Evolutionary conservation across 345 rosid species (phyloP), one percentile per base, ranked within the genome.

Genomic region (Rhodamnia argentea): DNA sequence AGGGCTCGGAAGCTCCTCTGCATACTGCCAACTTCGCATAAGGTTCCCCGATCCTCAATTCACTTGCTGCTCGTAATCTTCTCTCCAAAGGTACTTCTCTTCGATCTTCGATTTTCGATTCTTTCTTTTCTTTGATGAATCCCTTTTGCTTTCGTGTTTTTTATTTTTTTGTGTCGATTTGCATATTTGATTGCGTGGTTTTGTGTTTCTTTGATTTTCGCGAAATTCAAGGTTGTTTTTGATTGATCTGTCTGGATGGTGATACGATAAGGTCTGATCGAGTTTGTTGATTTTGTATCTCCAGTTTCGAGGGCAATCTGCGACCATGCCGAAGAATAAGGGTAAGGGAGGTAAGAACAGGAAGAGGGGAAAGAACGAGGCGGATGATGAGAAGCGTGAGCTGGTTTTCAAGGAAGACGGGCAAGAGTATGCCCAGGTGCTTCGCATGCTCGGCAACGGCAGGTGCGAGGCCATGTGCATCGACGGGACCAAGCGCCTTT

Each of bases 301-400:
- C 18, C 81, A 70, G 81, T 37, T 10, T 24, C 2, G 5, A 24
- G 37, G 76, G 47, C 26, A 70, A 37, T 40, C 86, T n/a, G 78
- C 42, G 83, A 52, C 50, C 90, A 92, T 92, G 92, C 93, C 93
- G 85, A 92, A 92, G 93, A 92, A 92, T 86, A 92, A 92, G 91
- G 93, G 93, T 53, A 92, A 92, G 90, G 93, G 93, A 90, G 92
- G 93, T 52, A 92, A 92, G 90, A 92, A 92, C 74, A 87, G 92
- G 91, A 92, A 92, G 93, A 89, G 92, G 86, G 93, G 93, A 85
- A 92, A 90, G 92, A 92, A 92, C 83, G 91, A 92, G 85, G 93
- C 92, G 7, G 93, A 89, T 59, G 92, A 89, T 64, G 93, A 92
- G 90, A 92, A 92, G 90, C 90, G 92, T 3, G 93, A 92, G 92